A percentile compares a stretch with the other conserved stretches of the same genome.
Conservation (phyloP, 2,329 filamentous ascomycete species). For the Colletotrichum lentis region DNA sequence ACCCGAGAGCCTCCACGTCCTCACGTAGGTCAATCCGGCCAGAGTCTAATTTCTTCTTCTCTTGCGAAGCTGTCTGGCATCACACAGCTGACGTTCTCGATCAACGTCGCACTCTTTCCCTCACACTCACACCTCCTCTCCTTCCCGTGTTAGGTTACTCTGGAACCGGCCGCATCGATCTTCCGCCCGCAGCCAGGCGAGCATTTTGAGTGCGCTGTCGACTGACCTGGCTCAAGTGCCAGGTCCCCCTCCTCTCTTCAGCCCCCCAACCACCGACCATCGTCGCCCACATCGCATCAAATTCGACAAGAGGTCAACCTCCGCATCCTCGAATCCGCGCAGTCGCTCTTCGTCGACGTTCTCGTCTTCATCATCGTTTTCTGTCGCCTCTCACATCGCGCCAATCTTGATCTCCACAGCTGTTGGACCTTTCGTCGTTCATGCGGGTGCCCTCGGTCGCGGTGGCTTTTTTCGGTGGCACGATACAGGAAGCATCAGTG, state of each 20-base stretch:
- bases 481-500: constrained; percentile 21
- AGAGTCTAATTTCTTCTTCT: constrained; percentile 29
- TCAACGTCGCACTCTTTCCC: constrained; percentile 17
- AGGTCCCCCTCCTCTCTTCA: constrained; percentile 30
- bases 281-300: constrained; percentile 17
- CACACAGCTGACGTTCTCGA: constrained; percentile 11
- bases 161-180: constrained; percentile 4
- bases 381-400: neutral
- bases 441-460: constrained; percentile 18
- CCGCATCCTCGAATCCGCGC: neutral
- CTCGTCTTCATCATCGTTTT: neutral
- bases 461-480: constrained; percentile 20
- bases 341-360: neutral
- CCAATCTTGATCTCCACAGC: constrained; percentile 4
- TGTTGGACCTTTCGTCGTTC: constrained; percentile 7
- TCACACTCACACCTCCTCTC: neutral
- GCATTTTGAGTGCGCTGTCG: constrained; percentile 20
- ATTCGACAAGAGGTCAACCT: neutral
- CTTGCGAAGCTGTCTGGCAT: constrained; percentile 18
- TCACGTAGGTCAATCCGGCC: constrained; percentile 29
- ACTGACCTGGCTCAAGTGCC: constrained; percentile 32
- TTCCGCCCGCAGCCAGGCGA: constrained; percentile 13
- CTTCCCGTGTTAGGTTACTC: neutral
- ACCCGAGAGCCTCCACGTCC: constrained; percentile 33
- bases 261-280: neutral